Evolutionary conservation across 164 flowering plant species (phyloP), one percentile per base, ranked within the genome.

Genomic region (Warburgia ugandensis): DNA sequence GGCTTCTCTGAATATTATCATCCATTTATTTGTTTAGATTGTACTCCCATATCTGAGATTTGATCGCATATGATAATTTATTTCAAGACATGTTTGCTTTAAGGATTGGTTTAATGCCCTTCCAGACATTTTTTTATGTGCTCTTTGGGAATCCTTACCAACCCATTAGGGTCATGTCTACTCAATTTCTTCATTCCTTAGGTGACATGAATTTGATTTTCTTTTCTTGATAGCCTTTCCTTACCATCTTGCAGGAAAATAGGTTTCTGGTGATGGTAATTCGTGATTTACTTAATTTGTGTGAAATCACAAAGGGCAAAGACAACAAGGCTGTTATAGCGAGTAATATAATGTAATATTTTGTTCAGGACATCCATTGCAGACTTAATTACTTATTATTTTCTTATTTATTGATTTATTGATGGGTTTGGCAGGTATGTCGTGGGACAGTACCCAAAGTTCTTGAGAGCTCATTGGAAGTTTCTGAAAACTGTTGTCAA

Each of bases 271-370:
- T 94, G 58, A 81, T 84, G 94, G 99, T 94, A 53, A 94, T 94
- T 61, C 96, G 97, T 21, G 99, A 94, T 69, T 72, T 94, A 32
- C 68, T 94, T 58, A 94, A 84, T 70, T 67, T 94, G 45, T 94
- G 99, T 73, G 99, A 94, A 72, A 69, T 89, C 45, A 94, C 97
- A 0, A 94, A 86, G 59, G 99, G 99, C 36, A 94, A 94, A 56
- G 99, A 94, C 63, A 94, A 94, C 70, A 94, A 94, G 61, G 99
- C 99, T 53, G 97, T 94, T 43, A 94, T 94, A 68, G 99, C 99
- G 10, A 94, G 99, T 68, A 94, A 94, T 54, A 94, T 94, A 27
- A 94, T 94, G 99, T 94, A 76, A 77, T 87, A 30, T 7, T 2
- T 22, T n/a, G n/a, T n/a, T n/a, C n/a, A n/a, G n/a, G n/a, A n/a